phyloP scores from a whole-genome alignment of 2,329 filamentous ascomycete species.

The Alternaria sp. region DNA sequence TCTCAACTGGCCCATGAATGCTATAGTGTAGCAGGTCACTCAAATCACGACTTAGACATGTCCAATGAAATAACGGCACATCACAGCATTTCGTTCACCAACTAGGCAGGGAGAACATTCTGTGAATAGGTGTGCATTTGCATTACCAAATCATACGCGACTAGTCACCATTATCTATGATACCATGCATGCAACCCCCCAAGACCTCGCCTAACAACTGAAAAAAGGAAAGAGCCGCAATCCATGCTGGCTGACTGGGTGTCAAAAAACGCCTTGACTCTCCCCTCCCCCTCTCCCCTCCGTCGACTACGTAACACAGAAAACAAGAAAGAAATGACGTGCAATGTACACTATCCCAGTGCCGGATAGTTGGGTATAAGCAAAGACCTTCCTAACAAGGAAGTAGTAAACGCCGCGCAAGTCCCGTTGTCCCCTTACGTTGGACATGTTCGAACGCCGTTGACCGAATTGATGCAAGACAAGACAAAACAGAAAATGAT shows the following conservation, averaged over 20 bases:
- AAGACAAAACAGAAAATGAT: background rate
- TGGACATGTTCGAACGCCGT: background rate
- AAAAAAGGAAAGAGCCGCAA: background rate
- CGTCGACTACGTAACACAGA: no score
- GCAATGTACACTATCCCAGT: conserved; percentile 33
- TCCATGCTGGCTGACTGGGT: conserved; percentile 7
- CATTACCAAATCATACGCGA: background rate
- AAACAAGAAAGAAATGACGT: no score
- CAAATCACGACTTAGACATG: conserved; percentile 11
- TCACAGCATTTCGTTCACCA: background rate
- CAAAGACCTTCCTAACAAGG: conserved; percentile 3
- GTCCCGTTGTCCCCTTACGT: background rate
- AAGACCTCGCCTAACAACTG: background rate
- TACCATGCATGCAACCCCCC: background rate
- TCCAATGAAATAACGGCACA: conserved; percentile 14
- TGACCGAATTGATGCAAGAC: background rate
- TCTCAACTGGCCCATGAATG: no score
- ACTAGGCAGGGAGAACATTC: no score
- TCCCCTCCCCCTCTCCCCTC: no score
- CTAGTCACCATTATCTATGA: background rate
- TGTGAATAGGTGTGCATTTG: no score
- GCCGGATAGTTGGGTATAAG: conserved; percentile 29
- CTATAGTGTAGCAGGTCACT: background rate
- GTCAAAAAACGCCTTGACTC: no score
- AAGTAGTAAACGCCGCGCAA: background rate